Evolutionary conservation across 495 filamentous ascomycete species (phyloP).

Genomic region (Penicillium arizonense): DNA sequence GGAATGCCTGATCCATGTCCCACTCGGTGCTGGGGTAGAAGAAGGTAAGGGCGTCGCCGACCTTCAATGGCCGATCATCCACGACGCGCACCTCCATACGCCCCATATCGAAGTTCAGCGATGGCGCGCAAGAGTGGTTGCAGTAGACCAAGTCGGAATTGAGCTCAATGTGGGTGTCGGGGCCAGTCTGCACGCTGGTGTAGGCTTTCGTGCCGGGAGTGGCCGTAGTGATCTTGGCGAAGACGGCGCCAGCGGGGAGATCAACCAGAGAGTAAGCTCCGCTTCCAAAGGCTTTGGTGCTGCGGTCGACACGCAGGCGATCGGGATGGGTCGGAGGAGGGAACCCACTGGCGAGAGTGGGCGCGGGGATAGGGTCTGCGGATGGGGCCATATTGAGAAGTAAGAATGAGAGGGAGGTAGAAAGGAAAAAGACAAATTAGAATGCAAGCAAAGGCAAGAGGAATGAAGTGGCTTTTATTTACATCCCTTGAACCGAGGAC

Average conservation of each 20-base stretch:
- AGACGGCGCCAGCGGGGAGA: constrained; percentile 61
- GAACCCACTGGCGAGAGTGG: constrained; percentile 8
- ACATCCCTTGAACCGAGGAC: constrained; percentile 19
- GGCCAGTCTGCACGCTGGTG: constrained; percentile 65
- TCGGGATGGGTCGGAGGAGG: constrained; percentile 36
- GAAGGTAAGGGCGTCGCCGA: constrained; percentile 68
- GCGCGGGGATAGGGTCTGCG: constrained; percentile 13
- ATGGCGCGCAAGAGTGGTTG: constrained; percentile 72
- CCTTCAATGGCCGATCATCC: constrained; percentile 50
- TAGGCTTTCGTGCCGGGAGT: constrained; percentile 63
- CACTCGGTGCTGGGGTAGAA: constrained; percentile 80
- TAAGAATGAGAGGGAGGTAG: neutral
- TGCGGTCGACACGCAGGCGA: constrained; percentile 34
- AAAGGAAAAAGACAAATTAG: neutral
- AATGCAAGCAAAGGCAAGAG: neutral
- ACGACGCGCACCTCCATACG: constrained; percentile 60
- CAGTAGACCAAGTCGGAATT: constrained; percentile 74
- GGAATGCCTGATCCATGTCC: constrained; percentile 71
- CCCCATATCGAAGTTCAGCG: constrained; percentile 67
- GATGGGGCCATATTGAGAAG: constrained; percentile 19
- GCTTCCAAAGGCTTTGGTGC: constrained; percentile 52
- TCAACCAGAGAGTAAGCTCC: constrained; percentile 59
- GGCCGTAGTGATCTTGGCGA: constrained; percentile 50
- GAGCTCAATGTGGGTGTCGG: constrained; percentile 63
- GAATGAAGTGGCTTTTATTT: neutral